These are phyloP conservation scores for Paramecium caudatum DNA, from an alignment of 73 alveolate genomes.

Conservation along the genomic window DNA sequence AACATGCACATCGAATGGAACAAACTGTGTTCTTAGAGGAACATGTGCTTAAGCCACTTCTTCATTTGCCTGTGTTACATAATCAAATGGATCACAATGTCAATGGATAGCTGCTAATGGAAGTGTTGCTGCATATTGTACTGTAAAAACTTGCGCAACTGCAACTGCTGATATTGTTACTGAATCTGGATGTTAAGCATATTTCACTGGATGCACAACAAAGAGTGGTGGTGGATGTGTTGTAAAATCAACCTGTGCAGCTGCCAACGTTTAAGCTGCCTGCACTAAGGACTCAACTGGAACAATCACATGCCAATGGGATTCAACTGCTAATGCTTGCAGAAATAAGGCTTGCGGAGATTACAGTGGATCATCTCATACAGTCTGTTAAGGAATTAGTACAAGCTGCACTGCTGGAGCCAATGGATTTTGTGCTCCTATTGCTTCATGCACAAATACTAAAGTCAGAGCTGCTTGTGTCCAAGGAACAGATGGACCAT, in stretches of 20 bases:
- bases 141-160: slow-evolving; percentile 10
- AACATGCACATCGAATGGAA: slow-evolving; percentile 25
- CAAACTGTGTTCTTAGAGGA: slow-evolving; percentile 27
- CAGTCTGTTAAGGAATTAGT: background rate
- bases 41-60: background rate
- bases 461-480: slow-evolving; percentile 17
- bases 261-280: background rate
- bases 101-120: background rate
- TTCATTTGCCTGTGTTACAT: background rate
- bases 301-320: background rate
- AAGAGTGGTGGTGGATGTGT: slow-evolving; percentile 18
- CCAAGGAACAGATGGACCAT: slow-evolving; percentile 49
- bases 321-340: background rate
- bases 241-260: background rate
- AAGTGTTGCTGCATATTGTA: background rate
- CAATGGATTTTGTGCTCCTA: too few relatives aligned
- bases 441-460: background rate
- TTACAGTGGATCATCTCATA: background rate
- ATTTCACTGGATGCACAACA: background rate
- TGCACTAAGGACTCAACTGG: slow-evolving; percentile 1
- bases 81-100: background rate
- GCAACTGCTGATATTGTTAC: background rate
- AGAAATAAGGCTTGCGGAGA: background rate
- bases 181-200: background rate
- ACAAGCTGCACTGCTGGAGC: background rate